Evolutionary conservation across 805 yeast species (phyloP).

Genomic region (Saccharomycopsis sp.): DNA sequence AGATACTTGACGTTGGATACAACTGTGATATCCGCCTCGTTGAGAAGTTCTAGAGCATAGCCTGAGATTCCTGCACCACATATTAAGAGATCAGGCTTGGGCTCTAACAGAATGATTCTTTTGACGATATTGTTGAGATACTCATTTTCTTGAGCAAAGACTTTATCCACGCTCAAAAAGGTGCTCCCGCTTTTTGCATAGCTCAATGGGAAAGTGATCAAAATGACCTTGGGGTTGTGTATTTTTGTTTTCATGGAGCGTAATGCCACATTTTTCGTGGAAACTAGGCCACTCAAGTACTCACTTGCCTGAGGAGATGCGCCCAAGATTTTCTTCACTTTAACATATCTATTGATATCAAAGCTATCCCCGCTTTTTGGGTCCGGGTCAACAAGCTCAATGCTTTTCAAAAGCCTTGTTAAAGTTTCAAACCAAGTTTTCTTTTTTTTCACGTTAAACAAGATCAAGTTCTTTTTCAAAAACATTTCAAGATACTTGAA

Average conservation of each 20-base stretch:
- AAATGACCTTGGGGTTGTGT: constrained; percentile 61
- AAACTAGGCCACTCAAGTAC: constrained; percentile 69
- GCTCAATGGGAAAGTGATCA: constrained; percentile 84
- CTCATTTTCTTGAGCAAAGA: constrained; percentile 80
- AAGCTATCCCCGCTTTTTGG: constrained; percentile 54
- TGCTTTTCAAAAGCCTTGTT: constrained; percentile 40
- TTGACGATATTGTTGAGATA: constrained; percentile 74
- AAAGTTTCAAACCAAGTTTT: constrained; percentile 52
- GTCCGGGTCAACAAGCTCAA: constrained; percentile 53
- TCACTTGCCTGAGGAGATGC: constrained; percentile 53
- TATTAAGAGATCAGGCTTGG: constrained; percentile 65
- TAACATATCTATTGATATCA: constrained; percentile 83
- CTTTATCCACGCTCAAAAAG: constrained; percentile 73
- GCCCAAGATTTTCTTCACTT: constrained; percentile 77
- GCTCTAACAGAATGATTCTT: constrained; percentile 53
- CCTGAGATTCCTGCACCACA: constrained; percentile 79
- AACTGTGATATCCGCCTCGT: constrained; percentile 71
- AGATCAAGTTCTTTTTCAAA: constrained; percentile 13
- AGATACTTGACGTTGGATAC: constrained; percentile 73
- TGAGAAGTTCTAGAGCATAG: constrained; percentile 61
- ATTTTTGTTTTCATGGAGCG: constrained; percentile 66
- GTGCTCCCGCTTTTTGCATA: constrained; percentile 50
- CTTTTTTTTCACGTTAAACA: constrained; percentile 13
- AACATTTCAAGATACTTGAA: constrained; percentile 6
- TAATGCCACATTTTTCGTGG: constrained; percentile 74